These are phyloP conservation scores for Penicillium griseofulvum DNA, from an alignment of 2,329 filamentous ascomycete species.

Conservation along the genomic window DNA sequence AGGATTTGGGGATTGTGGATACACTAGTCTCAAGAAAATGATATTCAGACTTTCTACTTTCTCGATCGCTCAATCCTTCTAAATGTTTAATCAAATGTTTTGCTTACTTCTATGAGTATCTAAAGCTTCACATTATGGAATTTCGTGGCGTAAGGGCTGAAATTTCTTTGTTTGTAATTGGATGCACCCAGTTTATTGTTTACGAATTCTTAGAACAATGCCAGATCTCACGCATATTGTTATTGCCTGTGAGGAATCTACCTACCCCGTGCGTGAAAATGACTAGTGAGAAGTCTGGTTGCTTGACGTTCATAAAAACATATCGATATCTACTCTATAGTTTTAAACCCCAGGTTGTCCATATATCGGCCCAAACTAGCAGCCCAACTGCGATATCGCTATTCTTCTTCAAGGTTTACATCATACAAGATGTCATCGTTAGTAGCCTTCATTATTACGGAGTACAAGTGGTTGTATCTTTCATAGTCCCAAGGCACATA, in stretches of 20 bases:
- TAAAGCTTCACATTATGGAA: not conserved
- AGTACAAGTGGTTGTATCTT: no score
- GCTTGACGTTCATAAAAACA: not conserved
- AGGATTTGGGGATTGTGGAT: not conserved
- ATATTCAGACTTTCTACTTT: not conserved
- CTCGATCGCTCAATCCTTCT: not conserved
- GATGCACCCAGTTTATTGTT: not conserved
- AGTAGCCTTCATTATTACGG: not conserved
- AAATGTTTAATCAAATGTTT: not conserved
- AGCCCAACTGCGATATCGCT: no score
- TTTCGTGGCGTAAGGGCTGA: not conserved
- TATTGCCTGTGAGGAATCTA: not conserved
- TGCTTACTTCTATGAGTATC: not conserved
- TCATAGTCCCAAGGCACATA: no score
- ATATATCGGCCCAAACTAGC: not conserved
- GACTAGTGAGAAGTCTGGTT: not conserved
- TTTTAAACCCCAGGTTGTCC: not conserved
- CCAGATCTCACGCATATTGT: not conserved
- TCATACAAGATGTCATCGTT: no score
- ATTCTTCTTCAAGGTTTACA: not conserved
- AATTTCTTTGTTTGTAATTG: not conserved
- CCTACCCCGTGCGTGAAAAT: no score
- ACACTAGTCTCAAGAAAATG: not conserved
- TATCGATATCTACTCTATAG: no score
- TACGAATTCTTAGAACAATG: not conserved